phyloP scores from a whole-genome alignment of 257 asterid genomes.

The Capsicum rhomboideum region DNA sequence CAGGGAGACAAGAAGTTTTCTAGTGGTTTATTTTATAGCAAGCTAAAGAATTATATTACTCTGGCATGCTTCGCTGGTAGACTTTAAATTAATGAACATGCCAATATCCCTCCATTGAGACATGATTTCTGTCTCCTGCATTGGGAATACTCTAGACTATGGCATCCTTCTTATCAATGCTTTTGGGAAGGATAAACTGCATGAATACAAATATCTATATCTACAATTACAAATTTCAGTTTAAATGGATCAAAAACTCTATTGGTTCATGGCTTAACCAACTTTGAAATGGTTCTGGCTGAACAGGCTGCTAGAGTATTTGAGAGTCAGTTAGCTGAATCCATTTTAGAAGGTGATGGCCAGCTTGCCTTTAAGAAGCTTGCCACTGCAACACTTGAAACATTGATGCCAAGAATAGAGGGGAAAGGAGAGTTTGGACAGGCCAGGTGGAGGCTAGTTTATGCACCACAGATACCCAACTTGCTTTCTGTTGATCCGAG shows the following conservation, averaged over 20 bases:
- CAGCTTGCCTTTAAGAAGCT: constrained; percentile 99
- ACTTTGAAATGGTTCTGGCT: background rate
- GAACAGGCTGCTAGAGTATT: constrained; percentile 95
- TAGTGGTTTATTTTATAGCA: background rate
- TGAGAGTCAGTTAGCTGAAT: constrained; percentile 97
- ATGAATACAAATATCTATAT: background rate
- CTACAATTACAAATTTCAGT: background rate
- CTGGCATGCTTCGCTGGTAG: background rate
- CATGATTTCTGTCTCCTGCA: background rate
- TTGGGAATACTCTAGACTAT: background rate
- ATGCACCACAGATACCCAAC: constrained; percentile 95
- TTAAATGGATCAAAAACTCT: background rate
- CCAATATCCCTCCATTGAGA: background rate
- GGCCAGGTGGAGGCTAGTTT: constrained; percentile 98
- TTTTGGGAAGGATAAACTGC: background rate
- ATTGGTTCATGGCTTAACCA: background rate
- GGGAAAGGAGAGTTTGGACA: constrained; percentile 99
- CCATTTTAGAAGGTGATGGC: constrained; percentile 95
- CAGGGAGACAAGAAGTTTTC: background rate
- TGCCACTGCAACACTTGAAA: constrained; percentile 93
- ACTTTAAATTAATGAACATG: background rate
- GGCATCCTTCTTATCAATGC: background rate
- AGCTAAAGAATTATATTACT: background rate
- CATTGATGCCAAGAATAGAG: constrained; percentile 95
- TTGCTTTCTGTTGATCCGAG: constrained; percentile 93